A percentile compares a stretch with the other conserved stretches of the same genome.
Conservation (phyloP, 176 grass and related monocot genomes). For the Phoenix dactylifera region DNA sequence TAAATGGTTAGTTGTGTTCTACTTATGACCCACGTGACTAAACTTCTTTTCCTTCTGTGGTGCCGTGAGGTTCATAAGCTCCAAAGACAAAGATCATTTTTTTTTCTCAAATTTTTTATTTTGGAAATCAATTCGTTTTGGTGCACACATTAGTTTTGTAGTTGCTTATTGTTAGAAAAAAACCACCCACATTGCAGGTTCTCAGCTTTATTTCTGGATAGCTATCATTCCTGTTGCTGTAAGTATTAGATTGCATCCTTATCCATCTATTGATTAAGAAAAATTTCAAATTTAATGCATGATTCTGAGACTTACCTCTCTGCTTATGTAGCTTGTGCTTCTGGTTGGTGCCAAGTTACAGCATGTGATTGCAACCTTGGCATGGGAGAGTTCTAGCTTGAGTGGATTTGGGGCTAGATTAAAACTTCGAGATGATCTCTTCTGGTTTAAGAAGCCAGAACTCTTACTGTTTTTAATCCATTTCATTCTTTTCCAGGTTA, state of each 20-base stretch:
- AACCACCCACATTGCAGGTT: slow-evolving; percentile 52
- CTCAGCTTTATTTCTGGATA: slow-evolving; percentile 98
- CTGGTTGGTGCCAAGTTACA: slow-evolving; percentile 87
- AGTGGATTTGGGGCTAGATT: slow-evolving; percentile 52
- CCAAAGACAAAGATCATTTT: too few species aligned
- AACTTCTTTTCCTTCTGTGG: neutral
- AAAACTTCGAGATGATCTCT: slow-evolving; percentile 78
- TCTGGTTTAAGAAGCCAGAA: slow-evolving; percentile 99
- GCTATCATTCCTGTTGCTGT: slow-evolving; percentile 81
- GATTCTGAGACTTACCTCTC: neutral
- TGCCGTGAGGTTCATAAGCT: too few species aligned
- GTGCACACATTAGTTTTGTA: neutral
- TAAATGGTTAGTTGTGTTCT: slow-evolving; percentile 42
- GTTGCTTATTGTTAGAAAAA: neutral
- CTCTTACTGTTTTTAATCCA: slow-evolving; percentile 82
- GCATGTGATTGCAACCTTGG: slow-evolving; percentile 83
- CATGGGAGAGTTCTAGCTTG: slow-evolving; percentile 72
- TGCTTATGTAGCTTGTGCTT: slow-evolving; percentile 67
- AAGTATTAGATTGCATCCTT: slow-evolving; percentile 15
- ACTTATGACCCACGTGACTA: neutral
- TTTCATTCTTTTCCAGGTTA: slow-evolving; percentile 93
- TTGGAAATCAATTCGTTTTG: too few species aligned
- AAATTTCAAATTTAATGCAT: too few species aligned
- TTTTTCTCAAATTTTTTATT: neutral
- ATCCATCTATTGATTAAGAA: too few species aligned